Base-by-base conservation (phyloP, 805 yeast species). In the Candida parachauliodes region DNA sequence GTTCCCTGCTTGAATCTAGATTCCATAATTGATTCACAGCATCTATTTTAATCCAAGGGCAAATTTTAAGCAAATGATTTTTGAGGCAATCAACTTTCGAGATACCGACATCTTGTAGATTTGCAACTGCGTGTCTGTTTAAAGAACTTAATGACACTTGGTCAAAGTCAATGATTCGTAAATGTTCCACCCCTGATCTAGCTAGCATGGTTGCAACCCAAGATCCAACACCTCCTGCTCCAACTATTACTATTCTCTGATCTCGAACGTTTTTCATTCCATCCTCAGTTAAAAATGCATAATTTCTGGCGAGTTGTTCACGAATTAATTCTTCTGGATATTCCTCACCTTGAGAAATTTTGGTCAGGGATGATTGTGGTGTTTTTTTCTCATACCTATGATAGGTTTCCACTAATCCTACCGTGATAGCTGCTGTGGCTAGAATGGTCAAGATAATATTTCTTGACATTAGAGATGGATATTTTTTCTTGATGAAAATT, bases 151-250 rank as follows among this genome's bases (percentile, higher is more conserved):
- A 68, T 1, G 96, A 80, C 19, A 93, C 97, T 65, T 93, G 99
- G 60, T 93, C 99, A 56, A 93, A 93, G 61, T 93, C 99, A 37
- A 93, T 79, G 40, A 93, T 72, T 48, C 88, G 74, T 37, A 93
- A 58, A 42, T 77, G 74, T 15, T 83, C 81, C 27, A 89, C 81
- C 11, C 99, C 99, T 12, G 95, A 85, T 51, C 99, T 79, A 2
- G 85, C 83, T 40, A 93, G 71, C 84, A 94, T 87, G 8, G 95
- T 83, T 9, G 84, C 81, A 17, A 83, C 95, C 91, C 96, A 89
- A 0, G 97, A 89, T 2, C 99, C 99, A 28, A 93, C 99, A 41
- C 99, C 99, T 41, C 99, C 99, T 12, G 91, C 93, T 21, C 99
- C 98, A 21, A 78, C 80, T 11, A 91, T 84, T 2, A 88, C 84